A percentile compares a stretch with the other conserved stretches of the same genome.
phyloP scores from a whole-genome alignment of 2,329 filamentous ascomycete species.

The Verticillium zaregamsianum region DNA sequence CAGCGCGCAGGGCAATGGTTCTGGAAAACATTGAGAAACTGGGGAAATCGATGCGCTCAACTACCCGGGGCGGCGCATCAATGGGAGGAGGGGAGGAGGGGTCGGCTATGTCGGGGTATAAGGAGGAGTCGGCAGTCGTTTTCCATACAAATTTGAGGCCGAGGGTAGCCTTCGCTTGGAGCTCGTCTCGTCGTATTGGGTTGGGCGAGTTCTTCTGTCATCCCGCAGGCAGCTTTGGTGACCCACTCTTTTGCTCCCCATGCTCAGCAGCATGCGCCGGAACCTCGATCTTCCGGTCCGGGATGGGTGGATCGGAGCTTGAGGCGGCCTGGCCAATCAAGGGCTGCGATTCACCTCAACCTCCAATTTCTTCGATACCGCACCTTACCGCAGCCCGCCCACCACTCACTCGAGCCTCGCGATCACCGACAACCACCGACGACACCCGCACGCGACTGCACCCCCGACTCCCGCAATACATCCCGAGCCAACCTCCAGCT shows the following conservation, averaged over 20 bases:
- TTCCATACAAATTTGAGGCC: not conserved
- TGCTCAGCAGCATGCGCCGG: not conserved
- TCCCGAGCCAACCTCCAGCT: not conserved
- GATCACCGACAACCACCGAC: not conserved
- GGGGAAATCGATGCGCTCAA: slow-evolving; percentile 27
- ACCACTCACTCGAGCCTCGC: not conserved
- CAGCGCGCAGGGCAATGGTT: slow-evolving; percentile 49
- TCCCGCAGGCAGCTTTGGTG: not conserved
- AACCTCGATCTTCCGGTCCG: not conserved
- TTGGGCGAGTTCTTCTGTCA: not conserved
- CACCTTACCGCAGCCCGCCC: not conserved
- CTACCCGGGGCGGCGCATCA: slow-evolving; percentile 25
- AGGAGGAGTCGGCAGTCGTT: slow-evolving; percentile 1
- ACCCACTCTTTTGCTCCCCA: too few relatives aligned
- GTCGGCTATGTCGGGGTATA: not conserved
- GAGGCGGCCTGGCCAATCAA: not conserved
- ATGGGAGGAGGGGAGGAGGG: slow-evolving; percentile 8
- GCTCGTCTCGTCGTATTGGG: not conserved
- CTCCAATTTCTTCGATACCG: not conserved
- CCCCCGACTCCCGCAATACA: not conserved
- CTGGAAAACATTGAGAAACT: slow-evolving; percentile 49
- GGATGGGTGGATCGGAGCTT: not conserved
- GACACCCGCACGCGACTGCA: not conserved
- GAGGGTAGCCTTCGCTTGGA: not conserved
- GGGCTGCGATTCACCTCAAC: not conserved